Conservation (phyloP, 2,329 filamentous ascomycete genomes). For the Neophaeococcomyces aloes region DNA sequence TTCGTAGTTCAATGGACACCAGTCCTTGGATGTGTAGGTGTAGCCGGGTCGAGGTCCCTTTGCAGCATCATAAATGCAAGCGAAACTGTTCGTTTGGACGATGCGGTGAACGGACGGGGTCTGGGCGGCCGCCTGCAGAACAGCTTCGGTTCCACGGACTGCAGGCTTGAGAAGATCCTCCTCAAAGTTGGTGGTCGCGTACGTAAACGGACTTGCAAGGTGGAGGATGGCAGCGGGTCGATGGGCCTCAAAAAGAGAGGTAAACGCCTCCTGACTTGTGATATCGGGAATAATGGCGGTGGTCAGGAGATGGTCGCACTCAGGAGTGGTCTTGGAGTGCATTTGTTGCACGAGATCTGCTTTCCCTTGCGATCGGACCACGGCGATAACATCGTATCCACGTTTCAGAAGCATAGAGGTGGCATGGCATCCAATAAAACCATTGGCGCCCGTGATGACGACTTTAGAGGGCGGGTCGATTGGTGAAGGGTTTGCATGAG, state of each 20-base stretch:
- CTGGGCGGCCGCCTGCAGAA: conserved; percentile 22
- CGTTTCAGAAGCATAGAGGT: conserved; percentile 30
- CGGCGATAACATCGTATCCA: conserved; percentile 37
- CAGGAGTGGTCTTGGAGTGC: background rate
- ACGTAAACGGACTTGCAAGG: conserved; percentile 25
- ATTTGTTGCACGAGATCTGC: conserved; percentile 7
- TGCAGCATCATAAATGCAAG: conserved; percentile 21
- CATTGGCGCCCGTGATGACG: conserved; percentile 38
- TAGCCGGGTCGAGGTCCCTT: conserved; percentile 18
- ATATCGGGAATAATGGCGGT: conserved; percentile 26
- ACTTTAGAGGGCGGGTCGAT: conserved; percentile 18
- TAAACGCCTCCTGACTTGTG: conserved; percentile 3
- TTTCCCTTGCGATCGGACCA: conserved; percentile 28
- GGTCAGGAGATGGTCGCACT: background rate
- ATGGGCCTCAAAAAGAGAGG: background rate
- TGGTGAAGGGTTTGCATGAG: background rate
- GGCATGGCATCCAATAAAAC: conserved; percentile 36
- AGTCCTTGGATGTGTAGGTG: conserved; percentile 28
- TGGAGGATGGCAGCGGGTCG: conserved; percentile 15
- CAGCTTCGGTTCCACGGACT: conserved; percentile 22
- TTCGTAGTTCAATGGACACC: conserved; percentile 36
- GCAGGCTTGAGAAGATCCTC: conserved; percentile 24
- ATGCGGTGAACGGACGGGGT: conserved; percentile 18
- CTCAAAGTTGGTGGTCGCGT: conserved; percentile 23
- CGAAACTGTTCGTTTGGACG: conserved; percentile 24